Evolutionary conservation across 208 protist species (phyloP), one percentile per base, ranked within the genome.

Genomic region (Vickermania ingenoplastis): DNA sequence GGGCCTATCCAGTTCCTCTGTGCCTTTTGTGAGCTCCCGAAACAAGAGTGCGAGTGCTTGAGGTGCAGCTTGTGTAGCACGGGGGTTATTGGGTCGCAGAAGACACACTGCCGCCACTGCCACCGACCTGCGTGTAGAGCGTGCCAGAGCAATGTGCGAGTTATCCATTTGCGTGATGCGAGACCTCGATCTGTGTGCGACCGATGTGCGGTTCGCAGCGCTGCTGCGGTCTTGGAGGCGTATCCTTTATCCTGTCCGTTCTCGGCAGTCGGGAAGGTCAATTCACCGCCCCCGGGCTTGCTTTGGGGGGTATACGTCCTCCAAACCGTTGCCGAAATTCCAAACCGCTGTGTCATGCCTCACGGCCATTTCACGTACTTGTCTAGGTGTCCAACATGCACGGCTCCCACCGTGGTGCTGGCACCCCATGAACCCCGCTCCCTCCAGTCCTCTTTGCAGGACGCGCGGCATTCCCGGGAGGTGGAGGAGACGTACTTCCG

Each of bases 241-340:
- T 92, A 82, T 53, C 79, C 86, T 53, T 67, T 79, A 11, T 73
- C 73, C 24, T 81, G 75, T 68, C 77, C 65, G 22, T 61, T 88
- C 51, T 65, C 73, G 25, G 78, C 69, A 53, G 36, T 84, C 4
- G 57, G 24, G 26, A 76, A 72, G 41, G 41, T 66, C 0, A 65
- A 80, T 17, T 70, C 71, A 28, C 27, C 57, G 1, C n/a, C n/a
- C n/a, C n/a, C n/a, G n/a, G 66, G 68, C 1, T 65, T 84, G 31
- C 59, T 76, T 51, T 90, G 82, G 82, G 86, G 86, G 30, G 71
- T 92, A 17, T 89, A 89, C 59, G 54, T 76, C 5, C 65, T 92
- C 1, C 73, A 67, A 23, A 41, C 68, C 3, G 82, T 75, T 14
- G 70, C 53, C 3, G 75, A 78, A 31, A 81, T 89, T 77, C 82